Percentiles rank a stretch among this genome's conserved stretches.
phyloP scores from a whole-genome alignment of 192 early-diverging fungal species.

The Coemansia sp. region DNA sequence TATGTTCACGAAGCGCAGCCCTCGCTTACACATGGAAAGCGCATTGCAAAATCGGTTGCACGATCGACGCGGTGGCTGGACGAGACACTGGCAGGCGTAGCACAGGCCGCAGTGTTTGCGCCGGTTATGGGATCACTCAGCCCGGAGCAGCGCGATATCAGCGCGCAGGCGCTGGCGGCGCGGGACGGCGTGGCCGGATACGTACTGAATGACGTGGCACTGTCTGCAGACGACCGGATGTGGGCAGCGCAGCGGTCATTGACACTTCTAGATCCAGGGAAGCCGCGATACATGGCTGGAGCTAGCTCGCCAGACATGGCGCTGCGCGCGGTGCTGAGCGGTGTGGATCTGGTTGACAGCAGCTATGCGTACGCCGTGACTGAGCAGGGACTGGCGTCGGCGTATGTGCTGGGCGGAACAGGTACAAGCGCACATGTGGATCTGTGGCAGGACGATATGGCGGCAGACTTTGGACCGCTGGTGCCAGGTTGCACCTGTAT shows the following conservation, averaged over 20 bases:
- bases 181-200: constrained; percentile 33
- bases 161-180: constrained; percentile 22
- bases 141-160: constrained; percentile 31
- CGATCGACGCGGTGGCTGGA: constrained; percentile 50
- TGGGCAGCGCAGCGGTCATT: constrained; percentile 36
- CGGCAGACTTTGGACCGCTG: constrained; percentile 63
- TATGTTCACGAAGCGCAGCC: constrained; percentile 42
- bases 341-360: constrained; percentile 74
- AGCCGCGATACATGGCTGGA: constrained; percentile 51
- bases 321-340: constrained; percentile 44
- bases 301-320: constrained; percentile 45
- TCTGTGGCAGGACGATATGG: constrained; percentile 60
- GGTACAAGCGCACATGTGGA: constrained; percentile 38
- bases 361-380: constrained; percentile 65
- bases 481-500: constrained; percentile 65
- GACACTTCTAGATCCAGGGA: constrained; percentile 24
- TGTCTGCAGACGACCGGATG: constrained; percentile 35
- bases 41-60: constrained; percentile 48
- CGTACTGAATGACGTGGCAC: constrained; percentile 35
- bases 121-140: constrained; percentile 50
- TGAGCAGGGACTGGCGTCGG: constrained; percentile 66
- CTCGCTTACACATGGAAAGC: constrained; percentile 44
- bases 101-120: constrained; percentile 38
- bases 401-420: constrained; percentile 48
- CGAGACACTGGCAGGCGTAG: constrained; percentile 25